These are phyloP conservation scores for Trichoderma breve DNA, from an alignment of 2,329 filamentous ascomycete species.

Conservation along the genomic window DNA sequence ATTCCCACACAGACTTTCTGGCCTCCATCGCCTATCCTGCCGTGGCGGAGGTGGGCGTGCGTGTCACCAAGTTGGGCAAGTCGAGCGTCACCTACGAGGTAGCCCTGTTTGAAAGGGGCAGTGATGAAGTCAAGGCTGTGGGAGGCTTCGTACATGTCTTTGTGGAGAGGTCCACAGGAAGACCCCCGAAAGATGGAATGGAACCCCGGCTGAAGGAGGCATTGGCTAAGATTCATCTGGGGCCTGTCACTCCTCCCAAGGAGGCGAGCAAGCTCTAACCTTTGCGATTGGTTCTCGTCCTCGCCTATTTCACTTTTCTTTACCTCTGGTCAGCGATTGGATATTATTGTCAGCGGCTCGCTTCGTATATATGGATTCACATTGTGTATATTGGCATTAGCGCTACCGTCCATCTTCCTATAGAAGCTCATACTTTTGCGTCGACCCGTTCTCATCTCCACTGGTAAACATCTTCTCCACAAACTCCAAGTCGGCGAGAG, in stretches of 20 bases:
- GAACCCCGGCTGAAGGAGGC: conserved; percentile 55
- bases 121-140: conserved; percentile 74
- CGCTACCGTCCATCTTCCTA: not conserved
- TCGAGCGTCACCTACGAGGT: conserved; percentile 90
- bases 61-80: conserved; percentile 79
- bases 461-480: conserved; percentile 52
- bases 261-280: conserved; percentile 22
- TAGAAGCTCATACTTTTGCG: conserved; percentile 38
- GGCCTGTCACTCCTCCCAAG: not conserved
- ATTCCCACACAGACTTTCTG: conserved; percentile 84
- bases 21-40: conserved; percentile 78
- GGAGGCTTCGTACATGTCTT: conserved; percentile 87
- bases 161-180: conserved; percentile 69
- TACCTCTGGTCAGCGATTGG: not conserved
- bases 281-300: not conserved
- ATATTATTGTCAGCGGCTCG: not conserved
- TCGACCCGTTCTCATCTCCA: conserved; percentile 42
- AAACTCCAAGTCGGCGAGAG: conserved; percentile 60
- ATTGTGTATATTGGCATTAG: not conserved
- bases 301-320: not conserved
- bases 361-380: not conserved
- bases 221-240: conserved; percentile 54
- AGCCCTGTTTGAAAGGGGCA: conserved; percentile 75
- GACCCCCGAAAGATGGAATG: conserved; percentile 67
- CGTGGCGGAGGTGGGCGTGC: conserved; percentile 74